Percentiles rank a stretch among this genome's conserved stretches.
Conservation (phyloP, 2,329 filamentous ascomycete genomes). For the Monosporascus ibericus region DNA sequence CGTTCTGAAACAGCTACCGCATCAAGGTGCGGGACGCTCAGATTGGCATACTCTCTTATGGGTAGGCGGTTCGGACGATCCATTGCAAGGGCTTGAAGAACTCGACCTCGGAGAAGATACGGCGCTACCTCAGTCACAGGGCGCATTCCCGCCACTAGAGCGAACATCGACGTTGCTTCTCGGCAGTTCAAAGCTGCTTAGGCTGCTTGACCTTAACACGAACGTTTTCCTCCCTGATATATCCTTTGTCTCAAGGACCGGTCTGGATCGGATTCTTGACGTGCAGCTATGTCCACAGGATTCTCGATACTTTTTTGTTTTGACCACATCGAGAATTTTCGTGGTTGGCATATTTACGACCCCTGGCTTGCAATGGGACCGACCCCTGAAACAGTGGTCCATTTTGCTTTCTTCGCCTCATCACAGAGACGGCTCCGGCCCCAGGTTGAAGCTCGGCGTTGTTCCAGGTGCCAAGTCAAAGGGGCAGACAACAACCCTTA, state of each 20-base stretch:
- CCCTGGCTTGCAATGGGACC: conserved; percentile 12
- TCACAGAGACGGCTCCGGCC: conserved; percentile 31
- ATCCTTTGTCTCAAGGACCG: conserved; percentile 13
- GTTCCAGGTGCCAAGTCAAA: conserved; percentile 16
- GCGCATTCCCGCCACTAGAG: conserved; percentile 31
- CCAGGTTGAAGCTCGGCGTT: conserved; percentile 33
- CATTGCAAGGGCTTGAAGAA: conserved; percentile 25
- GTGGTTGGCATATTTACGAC: conserved; percentile 17
- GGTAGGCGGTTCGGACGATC: conserved; percentile 25
- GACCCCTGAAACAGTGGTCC: conserved; percentile 13
- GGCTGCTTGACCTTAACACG: conserved; percentile 20
- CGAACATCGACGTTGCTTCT: conserved; percentile 52
- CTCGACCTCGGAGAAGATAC: conserved; percentile 30
- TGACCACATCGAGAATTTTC: conserved; percentile 23
- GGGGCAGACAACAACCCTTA: conserved; percentile 10
- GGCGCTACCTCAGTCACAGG: conserved; percentile 9
- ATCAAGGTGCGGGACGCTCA: conserved; percentile 19
- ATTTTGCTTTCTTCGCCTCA: conserved; percentile 40
- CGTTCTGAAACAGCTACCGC: conserved; percentile 27
- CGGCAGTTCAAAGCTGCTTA: conserved; percentile 21
- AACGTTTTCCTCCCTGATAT: conserved; percentile 20
- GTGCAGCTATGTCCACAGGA: conserved; percentile 19
- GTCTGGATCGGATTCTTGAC: conserved; percentile 21
- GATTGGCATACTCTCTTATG: conserved; percentile 39
- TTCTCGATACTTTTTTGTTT: conserved; percentile 22